Base-by-base conservation (phyloP, 2,329 filamentous ascomycete species). In the Penicillium concentricum region DNA sequence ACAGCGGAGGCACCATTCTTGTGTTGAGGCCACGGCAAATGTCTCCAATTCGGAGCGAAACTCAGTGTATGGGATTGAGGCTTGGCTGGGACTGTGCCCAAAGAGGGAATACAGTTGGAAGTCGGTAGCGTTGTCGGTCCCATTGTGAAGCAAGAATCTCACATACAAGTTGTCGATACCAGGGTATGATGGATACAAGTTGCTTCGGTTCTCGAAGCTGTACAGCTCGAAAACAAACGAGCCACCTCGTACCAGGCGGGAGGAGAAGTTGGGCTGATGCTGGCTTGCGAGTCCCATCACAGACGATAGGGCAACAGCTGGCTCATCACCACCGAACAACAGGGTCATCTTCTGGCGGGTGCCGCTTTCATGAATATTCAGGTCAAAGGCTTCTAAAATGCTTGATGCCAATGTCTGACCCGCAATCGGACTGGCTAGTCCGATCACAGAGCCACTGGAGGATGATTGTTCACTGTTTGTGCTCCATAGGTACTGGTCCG, bases 71-170 rank as follows among this genome's bases (percentile, higher is more conserved):
- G 69, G 67, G 61, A 85, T 79, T 5, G 78, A 75, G 1, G 72
- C 81, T 84, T 0, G 75, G 62, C 30, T 67, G 66, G 34, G 72
- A 69, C 10, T 58, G 45, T n/a, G 69, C n/a, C 38, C 52, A 42
- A 55, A 55, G 13, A 55, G 37, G n/a, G 52, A 37, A 13, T 50
- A 55, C 12, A 32, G 1, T 22, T 44, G 9, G 28, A 55, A 55
- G 12, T 42, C 16, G 22, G 52, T 65, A 22, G 69, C 59, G 12
- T 59, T 50, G 24, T 74, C 71, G 0, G 82, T 83, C 47, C 81
- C 82, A 62, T 87, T 86, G 62, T 81, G 81, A 70, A 83, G 80
- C 55, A 79, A 73, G 67, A 86, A 84, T 20, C 81, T 78, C 30
- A 86, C 79, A 69, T 73, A 82, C 39, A 87, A 75, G 22, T 84